Conservation (phyloP, 306 rosid species). For the Adenanthera pavonina region DNA sequence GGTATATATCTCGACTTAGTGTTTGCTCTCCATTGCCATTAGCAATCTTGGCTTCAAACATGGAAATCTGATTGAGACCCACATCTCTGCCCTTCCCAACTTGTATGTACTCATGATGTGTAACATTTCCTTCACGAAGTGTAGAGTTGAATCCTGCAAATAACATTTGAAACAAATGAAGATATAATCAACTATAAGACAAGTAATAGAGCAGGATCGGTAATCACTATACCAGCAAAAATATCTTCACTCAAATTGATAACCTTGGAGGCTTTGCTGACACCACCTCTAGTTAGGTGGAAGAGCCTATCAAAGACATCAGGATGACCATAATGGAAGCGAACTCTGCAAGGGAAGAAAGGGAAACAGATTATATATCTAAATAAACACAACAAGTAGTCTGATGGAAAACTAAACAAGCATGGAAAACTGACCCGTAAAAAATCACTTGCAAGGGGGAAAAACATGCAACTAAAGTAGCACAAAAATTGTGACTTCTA, state of each 20-base stretch:
- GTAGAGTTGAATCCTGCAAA: conserved; percentile 92
- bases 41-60: conserved; percentile 98
- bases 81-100: conserved; percentile 99
- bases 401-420: neutral
- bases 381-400: conserved; percentile 10
- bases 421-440: neutral
- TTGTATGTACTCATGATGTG: conserved; percentile 98
- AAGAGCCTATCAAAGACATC: conserved; percentile 97
- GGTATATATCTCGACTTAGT: conserved; percentile 90
- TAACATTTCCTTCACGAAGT: conserved; percentile 96
- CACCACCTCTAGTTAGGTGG: conserved; percentile 96
- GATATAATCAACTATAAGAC: neutral
- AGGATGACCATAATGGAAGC: conserved; percentile 99
- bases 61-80: conserved; percentile 98
- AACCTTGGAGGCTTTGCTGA: conserved; percentile 97
- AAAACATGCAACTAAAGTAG: neutral
- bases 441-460: neutral
- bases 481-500: neutral
- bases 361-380: conserved; percentile 9
- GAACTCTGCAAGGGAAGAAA: conserved; percentile 69
- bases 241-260: conserved; percentile 98
- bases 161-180: conserved; percentile 29
- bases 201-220: neutral
- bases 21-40: conserved; percentile 99
- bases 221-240: conserved; percentile 78